phyloP scores from a whole-genome alignment of 352 stramenopile genomes.

The Phytophthora parvispora region DNA sequence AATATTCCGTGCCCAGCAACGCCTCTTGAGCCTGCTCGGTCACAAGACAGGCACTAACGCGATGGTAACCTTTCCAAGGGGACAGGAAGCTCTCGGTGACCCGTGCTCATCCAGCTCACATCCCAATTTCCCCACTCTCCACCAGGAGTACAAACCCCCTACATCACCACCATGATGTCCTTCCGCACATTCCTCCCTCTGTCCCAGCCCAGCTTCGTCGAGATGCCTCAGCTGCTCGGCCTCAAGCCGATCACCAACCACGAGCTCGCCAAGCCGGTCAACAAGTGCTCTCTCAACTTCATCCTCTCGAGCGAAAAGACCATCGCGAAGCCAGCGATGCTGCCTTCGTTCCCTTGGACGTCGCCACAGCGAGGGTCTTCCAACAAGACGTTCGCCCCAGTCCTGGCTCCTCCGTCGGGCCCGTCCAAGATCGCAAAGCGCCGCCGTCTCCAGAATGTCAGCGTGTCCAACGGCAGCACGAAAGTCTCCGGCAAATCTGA shows the following conservation, averaged over 20 bases:
- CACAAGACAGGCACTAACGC: constrained; percentile 27
- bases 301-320: constrained; percentile 46
- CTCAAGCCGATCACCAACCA: constrained; percentile 21
- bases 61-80: constrained; percentile 19
- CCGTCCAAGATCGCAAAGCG: constrained; percentile 42
- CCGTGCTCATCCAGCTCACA: constrained; percentile 23
- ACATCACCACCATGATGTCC: constrained; percentile 44
- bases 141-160: constrained; percentile 37
- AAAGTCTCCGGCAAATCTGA: constrained; percentile 37
- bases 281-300: constrained; percentile 68
- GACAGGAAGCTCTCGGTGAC: constrained; percentile 44
- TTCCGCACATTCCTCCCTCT: constrained; percentile 51
- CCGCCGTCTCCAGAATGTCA: constrained; percentile 36
- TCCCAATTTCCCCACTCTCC: constrained; percentile 44
- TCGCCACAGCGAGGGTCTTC: constrained; percentile 42
- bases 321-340: constrained; percentile 28
- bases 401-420: constrained; percentile 38
- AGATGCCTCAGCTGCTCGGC: constrained; percentile 47
- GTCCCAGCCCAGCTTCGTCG: constrained; percentile 45
- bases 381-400: constrained; percentile 46
- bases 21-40: constrained; percentile 29
- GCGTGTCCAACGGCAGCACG: constrained; percentile 31
- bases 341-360: constrained; percentile 37
- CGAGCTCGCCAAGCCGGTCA: constrained; percentile 32
- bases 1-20: constrained; percentile 40